Conservation (phyloP, 352 stramenopile genomes). For the Globisporangium nagaii region DNA sequence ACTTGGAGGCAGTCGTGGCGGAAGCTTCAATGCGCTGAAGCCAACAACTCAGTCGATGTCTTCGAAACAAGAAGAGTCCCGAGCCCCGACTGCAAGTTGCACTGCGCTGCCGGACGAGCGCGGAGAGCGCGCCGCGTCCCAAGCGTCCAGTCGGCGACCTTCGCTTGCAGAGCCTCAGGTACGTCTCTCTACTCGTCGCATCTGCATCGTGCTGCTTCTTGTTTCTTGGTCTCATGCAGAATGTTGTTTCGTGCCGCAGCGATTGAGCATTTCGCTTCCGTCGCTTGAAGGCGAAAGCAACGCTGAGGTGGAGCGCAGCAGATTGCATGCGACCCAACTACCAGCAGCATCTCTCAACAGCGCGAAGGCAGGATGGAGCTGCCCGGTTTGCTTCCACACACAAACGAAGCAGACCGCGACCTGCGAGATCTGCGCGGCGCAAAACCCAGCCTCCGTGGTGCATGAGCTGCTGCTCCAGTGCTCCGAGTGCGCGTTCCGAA, state of each 20-base stretch:
- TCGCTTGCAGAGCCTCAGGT: neutral
- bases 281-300: neutral
- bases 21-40: neutral
- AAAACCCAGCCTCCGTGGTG: constrained; percentile 53
- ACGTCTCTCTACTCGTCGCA: too few relatives aligned
- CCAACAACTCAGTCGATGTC: neutral
- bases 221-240: neutral
- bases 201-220: neutral
- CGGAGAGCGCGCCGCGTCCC: neutral
- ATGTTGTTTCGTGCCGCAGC: neutral
- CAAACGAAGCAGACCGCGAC: constrained; percentile 37
- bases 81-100: neutral
- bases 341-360: neutral
- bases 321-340: neutral
- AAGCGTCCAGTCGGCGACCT: neutral
- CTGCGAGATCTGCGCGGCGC: constrained; percentile 73
- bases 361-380: constrained; percentile 34
- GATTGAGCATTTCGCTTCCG: constrained; percentile 2
- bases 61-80: neutral
- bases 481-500: constrained; percentile 58
- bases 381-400: constrained; percentile 63
- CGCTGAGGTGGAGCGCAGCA: neutral
- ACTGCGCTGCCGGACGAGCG: neutral
- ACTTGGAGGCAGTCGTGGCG: neutral
- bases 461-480: constrained; percentile 55